Evolutionary conservation across 2,329 filamentous ascomycete genomes (phyloP), one percentile per base, ranked within the genome.

Genomic region (Sarocladiaceae sp.): DNA sequence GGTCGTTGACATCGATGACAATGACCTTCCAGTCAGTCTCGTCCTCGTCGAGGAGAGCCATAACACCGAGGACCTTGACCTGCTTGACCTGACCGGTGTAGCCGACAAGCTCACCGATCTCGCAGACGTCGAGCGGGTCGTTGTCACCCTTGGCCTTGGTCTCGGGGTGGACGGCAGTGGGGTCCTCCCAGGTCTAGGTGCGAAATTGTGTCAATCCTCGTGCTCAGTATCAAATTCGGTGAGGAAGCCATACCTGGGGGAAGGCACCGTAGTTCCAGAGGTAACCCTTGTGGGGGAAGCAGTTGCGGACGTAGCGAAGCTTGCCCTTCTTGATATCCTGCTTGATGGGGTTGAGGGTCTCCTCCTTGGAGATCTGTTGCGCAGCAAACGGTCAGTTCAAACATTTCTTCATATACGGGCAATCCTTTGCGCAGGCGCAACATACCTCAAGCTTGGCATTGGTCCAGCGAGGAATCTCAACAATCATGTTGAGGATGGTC

Each of bases 1-100:
- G 93, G 78, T 99, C 94, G 77, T 97, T 96, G 71, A 97, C 77
- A 71, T 99, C 94, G 69, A 99, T 96, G 75, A 97, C 94, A 65
- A 99, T 97, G 78, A 99, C 90, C 86, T 99, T 99, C 94, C 94
- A 99, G 84, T 99, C 94, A 59, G 94, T 99, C 87, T 99, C 94
- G 74, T 95, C 94, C 84, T 99, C 94, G 66, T 99, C 94, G 60
- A 99, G 89, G 61, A 99, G 85, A 62, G 94, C 94, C 94, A 99
- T 99, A 71, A 97, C 91, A 74, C 94, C 94, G 59, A 99, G 88
- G 58, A 97, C 90, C 87, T 97, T 99, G 84, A 99, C 94, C 80
- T 97, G 94, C 85, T 97, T 99, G 74, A 99, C 79, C 80, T 99
- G 93, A 64, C 94, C 94, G 56, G 86, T 82, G 82, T 96, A 95